Conservation (phyloP, 257 asterid species). For the Plantago elongata region DNA sequence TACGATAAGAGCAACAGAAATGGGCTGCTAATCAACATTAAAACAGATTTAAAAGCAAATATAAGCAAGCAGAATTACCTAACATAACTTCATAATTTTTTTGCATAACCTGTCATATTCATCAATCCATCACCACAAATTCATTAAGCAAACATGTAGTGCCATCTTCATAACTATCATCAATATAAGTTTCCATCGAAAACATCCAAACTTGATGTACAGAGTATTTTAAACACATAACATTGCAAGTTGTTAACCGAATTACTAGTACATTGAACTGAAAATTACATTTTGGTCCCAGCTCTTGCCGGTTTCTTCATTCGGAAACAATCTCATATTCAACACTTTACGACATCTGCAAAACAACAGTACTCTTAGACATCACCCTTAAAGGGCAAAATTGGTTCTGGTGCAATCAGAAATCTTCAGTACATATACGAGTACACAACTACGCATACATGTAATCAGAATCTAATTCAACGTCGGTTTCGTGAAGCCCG, state of each 20-base stretch:
- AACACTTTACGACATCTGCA: conserved; percentile 93
- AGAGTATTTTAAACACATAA: no score
- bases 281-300: conserved; percentile 86
- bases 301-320: conserved; percentile 58
- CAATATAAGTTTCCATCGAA: background rate
- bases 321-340: conserved; percentile 80
- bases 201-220: no score
- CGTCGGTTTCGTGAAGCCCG: conserved; percentile 72
- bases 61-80: conserved; percentile 37
- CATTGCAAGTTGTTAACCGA: no score
- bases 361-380: conserved; percentile 10
- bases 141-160: background rate
- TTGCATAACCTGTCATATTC: conserved; percentile 70
- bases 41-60: background rate
- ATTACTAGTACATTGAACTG: no score
- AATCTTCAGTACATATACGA: no score
- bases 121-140: background rate
- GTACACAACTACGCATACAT: conserved; percentile 51
- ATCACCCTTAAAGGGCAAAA: background rate
- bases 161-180: background rate
- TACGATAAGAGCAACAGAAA: conserved; percentile 7
- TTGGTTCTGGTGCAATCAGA: background rate
- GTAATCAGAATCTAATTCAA: conserved; percentile 66
- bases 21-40: background rate
- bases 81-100: conserved; percentile 64